Evolutionary conservation across 352 stramenopile species (phyloP).

Genomic region (Globisporangium nodosum): DNA sequence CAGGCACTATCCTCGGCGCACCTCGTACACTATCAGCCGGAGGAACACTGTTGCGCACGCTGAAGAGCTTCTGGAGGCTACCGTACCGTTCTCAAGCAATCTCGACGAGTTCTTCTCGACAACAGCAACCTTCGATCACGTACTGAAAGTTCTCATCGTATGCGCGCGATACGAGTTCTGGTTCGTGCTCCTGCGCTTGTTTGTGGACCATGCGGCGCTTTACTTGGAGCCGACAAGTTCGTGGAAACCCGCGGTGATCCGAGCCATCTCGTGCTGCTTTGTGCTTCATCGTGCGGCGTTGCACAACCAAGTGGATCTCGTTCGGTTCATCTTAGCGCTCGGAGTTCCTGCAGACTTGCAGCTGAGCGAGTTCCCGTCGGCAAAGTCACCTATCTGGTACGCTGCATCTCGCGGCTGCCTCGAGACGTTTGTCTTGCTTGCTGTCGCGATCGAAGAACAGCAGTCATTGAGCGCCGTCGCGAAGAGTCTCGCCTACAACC

Average conservation of each 20-base stretch:
- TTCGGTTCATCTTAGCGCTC: constrained; percentile 41
- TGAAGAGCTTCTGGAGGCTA: constrained; percentile 21
- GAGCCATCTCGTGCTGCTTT: constrained; percentile 35
- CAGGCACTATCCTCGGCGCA: neutral
- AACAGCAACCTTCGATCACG: constrained; percentile 32
- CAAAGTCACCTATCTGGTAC: constrained; percentile 39
- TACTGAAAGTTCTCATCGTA: constrained; percentile 39
- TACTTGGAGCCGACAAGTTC: constrained; percentile 34
- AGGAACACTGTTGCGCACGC: constrained; percentile 9
- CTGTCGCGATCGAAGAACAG: constrained; percentile 23
- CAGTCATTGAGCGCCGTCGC: constrained; percentile 13
- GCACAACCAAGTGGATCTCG: constrained; percentile 30
- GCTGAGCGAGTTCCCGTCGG: constrained; percentile 19
- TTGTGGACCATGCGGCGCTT: constrained; percentile 26
- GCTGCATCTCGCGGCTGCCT: constrained; percentile 36
- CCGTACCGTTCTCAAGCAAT: constrained; percentile 19
- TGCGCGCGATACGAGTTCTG: constrained; percentile 46
- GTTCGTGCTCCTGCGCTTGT: constrained; percentile 35
- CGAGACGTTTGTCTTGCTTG: constrained; percentile 37
- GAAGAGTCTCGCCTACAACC: constrained; percentile 7
- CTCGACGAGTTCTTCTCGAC: constrained; percentile 33
- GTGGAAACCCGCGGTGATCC: constrained; percentile 42
- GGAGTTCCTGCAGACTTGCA: constrained; percentile 34
- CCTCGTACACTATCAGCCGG: neutral
- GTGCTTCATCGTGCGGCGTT: constrained; percentile 45